Base-by-base conservation (phyloP, 768 basidiomycete species). In the Tylopilus felleus region DNA sequence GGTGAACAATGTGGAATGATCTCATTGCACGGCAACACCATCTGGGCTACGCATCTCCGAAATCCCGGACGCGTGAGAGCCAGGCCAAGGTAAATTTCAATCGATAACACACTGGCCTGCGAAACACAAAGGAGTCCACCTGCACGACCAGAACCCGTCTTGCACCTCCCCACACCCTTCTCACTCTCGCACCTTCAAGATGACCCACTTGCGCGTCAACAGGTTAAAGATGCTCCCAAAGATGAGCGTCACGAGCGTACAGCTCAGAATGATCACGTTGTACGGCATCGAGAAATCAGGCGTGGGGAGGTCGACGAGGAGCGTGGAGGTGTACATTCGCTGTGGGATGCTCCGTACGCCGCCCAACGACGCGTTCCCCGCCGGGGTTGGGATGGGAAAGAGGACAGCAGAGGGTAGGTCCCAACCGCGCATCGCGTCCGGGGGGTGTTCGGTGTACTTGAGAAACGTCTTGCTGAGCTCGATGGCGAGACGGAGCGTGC, bases 221-320 rank as follows among this genome's bases (percentile, higher is more conserved):
- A 85, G 68, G 64, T 98, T 98, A 73, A 98, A 93, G 43, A 96
- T 72, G 63, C 84, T 90, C 53, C 96, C 97, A 71, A 99, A 98
- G 51, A 95, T 84, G 59, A 97, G 83, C 43, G 95, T 93, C 49
- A 97, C 80, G 39, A 98, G 75, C 10, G 93, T 93, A 66, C 88
- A 92, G 54, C 83, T 93, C 77, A 98, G 88, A 64, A 98, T 98
- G 71, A 98, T 98, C 44, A 98, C 96, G 73, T 98, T 99, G 75
- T 98, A 98, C 1, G 97, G 97, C 97, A 98, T 98, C 70, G 91
- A 94, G 69, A 98, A 98, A 70, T 98, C 97, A 0, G 96, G 97
- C 33, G 93, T 93, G n/a, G 96, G 88, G n/a, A 97, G 80, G 69
- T 95, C 93, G 42, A 95, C 83, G 35, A 98, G 82, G 23, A 96